Base-by-base conservation (phyloP, 441 rosid species). In the Francoa sonchifolia region DNA sequence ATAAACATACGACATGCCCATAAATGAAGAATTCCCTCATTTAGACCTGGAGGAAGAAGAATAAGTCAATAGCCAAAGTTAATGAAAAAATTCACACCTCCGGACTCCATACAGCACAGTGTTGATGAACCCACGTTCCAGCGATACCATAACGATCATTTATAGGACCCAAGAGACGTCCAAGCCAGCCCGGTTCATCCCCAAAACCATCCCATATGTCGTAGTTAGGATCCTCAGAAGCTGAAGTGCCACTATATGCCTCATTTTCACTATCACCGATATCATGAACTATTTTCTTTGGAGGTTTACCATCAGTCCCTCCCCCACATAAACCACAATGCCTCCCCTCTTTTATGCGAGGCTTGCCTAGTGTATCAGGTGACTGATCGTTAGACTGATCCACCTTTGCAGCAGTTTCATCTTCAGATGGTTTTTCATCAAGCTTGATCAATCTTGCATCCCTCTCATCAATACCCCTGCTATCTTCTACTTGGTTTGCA, bases 61-160 rank as follows among this genome's bases (percentile, higher is more conserved):
- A 18, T n/a, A 49, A 5, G 29, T 26, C 28, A 41, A 14, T 30
- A 13, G 29, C 50, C 47, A 48, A 52, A 26, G 34, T 41, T 14
- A 12, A 35, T 30, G 5, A 19, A 57, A 42, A 54, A 17, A 59
- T 14, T 37, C 50, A 37, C 56, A 86, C 99, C 99, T 90, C 99
- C 10, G 99, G 99, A 75, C 99, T 90, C 96, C 96, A 90, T 28
- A 90, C 96, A 14, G 98, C 96, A 54, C 98, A 90, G 34, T 79
- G 71, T 71, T 82, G 98, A 71, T 86, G 98, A 73, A 86, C 96
- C 98, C 98, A 90, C 37, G 79, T 90, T 65, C 96, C 79, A 63
- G 98, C 84, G 62, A 90, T 86, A 47, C 98, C 98, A 66, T 76
- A 68, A 6, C 94, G 93, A 53, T 90, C 98, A 45, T 85, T 86